A percentile compares a stretch with the other conserved stretches of the same genome.
phyloP scores from a whole-genome alignment of 345 rosid genomes.

The Ricinus communis region DNA sequence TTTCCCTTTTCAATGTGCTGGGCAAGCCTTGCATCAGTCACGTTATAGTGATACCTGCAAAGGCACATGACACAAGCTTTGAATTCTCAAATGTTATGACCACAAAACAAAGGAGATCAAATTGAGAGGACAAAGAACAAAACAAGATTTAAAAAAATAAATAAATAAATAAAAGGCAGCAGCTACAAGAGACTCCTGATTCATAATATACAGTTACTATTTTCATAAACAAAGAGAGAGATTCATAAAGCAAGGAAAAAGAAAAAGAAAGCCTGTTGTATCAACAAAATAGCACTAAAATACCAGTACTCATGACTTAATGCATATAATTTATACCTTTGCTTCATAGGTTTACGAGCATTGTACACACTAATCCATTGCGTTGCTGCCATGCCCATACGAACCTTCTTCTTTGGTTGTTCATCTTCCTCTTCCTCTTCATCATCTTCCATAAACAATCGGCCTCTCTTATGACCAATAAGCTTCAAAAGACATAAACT shows the following conservation, averaged over 20 bases:
- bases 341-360: slow-evolving; percentile 96
- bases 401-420: slow-evolving; percentile 83
- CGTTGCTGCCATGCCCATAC: slow-evolving; percentile 84
- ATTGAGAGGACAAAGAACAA: neutral
- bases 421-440: slow-evolving; percentile 53
- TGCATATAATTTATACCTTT: slow-evolving; percentile 48
- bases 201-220: neutral
- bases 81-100: neutral
- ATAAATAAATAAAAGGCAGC: too few relatives aligned
- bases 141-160: neutral
- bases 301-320: slow-evolving; percentile 7
- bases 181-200: neutral
- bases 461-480: slow-evolving; percentile 75
- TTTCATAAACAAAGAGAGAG: neutral
- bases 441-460: slow-evolving; percentile 64
- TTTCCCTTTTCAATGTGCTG: slow-evolving; percentile 91
- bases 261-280: neutral
- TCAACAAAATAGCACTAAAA: slow-evolving; percentile 2
- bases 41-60: slow-evolving; percentile 92
- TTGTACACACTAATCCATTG: slow-evolving; percentile 95
- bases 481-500: slow-evolving; percentile 19
- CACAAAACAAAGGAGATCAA: neutral
- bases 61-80: neutral
- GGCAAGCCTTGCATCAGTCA: slow-evolving; percentile 68
- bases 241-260: neutral